phyloP scores from a whole-genome alignment of 1,284 basidiomycete species.

The Naganishia sp. region DNA sequence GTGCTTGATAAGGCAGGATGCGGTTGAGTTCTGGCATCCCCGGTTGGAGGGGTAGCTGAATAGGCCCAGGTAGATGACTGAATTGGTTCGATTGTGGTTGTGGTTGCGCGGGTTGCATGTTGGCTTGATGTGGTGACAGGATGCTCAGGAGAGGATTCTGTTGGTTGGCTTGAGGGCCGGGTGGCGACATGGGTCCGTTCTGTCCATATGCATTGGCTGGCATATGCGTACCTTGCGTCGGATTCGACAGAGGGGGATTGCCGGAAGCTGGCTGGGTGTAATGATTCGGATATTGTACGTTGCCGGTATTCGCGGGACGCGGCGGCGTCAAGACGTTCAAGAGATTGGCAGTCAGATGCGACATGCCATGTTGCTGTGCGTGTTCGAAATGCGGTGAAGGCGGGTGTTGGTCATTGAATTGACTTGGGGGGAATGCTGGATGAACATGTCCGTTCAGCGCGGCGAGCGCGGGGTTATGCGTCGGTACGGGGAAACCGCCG shows the following conservation, averaged over 20 bases:
- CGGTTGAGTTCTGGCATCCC: slow-evolving; percentile 20
- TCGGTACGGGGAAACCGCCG: slow-evolving; percentile 17
- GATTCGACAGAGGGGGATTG: not conserved
- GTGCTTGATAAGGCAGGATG: slow-evolving; percentile 19
- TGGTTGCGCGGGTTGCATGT: not conserved
- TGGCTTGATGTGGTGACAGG: slow-evolving; percentile 1
- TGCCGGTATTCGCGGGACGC: not conserved
- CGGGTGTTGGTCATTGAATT: slow-evolving; percentile 11
- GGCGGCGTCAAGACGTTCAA: slow-evolving; percentile 11
- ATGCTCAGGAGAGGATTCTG: slow-evolving; percentile 4
- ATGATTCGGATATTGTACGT: not conserved
- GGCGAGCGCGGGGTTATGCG: slow-evolving; percentile 16
- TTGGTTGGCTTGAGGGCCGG: not conserved
- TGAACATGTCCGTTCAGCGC: slow-evolving; percentile 9
- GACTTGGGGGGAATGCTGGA: slow-evolving; percentile 1
- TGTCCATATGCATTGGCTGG: not conserved
- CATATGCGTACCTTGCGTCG: no score
- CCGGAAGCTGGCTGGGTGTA: not conserved
- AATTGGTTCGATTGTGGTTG: not conserved
- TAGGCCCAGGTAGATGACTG: slow-evolving; percentile 5
- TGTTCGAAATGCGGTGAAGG: not conserved
- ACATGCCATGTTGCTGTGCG: not conserved
- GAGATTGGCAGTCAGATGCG: slow-evolving; percentile 12
- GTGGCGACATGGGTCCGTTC: not conserved
- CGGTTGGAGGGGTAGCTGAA: slow-evolving; percentile 21